Conservation (phyloP, 2,329 filamentous ascomycete species). For the Hymenoscyphus salicellus region DNA sequence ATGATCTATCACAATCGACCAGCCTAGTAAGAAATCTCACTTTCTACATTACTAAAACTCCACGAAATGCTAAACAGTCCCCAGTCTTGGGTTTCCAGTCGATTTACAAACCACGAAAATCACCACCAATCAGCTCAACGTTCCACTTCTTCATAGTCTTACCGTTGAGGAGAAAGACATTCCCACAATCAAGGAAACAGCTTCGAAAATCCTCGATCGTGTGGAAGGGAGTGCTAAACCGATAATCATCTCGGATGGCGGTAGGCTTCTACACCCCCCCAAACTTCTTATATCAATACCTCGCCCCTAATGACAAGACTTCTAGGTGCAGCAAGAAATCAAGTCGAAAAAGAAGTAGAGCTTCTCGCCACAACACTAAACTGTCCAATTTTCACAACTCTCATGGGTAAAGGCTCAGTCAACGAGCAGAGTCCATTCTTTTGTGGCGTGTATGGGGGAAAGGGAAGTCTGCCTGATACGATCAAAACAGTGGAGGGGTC, state of each 20-base stretch:
- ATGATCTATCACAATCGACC: slow-evolving; percentile 17
- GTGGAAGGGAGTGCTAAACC: slow-evolving; percentile 43
- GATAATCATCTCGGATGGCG: neutral
- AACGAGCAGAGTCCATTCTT: slow-evolving; percentile 46
- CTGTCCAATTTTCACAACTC: slow-evolving; percentile 47
- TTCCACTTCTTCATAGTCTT: slow-evolving; percentile 24
- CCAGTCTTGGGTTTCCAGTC: slow-evolving; percentile 9
- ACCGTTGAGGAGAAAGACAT: slow-evolving; percentile 32
- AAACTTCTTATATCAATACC: neutral
- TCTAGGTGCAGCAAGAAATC: slow-evolving; percentile 31
- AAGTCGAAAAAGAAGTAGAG: slow-evolving; percentile 24
- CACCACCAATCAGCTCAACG: slow-evolving; percentile 1
- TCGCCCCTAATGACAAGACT: neutral
- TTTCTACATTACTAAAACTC: neutral
- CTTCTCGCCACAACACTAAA: slow-evolving; percentile 41
- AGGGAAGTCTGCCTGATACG: neutral
- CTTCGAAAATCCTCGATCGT: slow-evolving; percentile 48
- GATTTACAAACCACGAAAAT: slow-evolving; percentile 25
- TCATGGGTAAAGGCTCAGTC: slow-evolving; percentile 50
- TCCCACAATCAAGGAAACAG: slow-evolving; percentile 38
- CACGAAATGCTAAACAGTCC: neutral
- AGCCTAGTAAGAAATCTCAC: neutral
- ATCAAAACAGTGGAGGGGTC: slow-evolving; percentile 12
- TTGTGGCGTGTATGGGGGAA: slow-evolving; percentile 47
- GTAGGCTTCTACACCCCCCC: neutral